Evolutionary conservation across 768 basidiomycete genomes (phyloP).

Genomic region (Porpolomopsis calyptriformis): DNA sequence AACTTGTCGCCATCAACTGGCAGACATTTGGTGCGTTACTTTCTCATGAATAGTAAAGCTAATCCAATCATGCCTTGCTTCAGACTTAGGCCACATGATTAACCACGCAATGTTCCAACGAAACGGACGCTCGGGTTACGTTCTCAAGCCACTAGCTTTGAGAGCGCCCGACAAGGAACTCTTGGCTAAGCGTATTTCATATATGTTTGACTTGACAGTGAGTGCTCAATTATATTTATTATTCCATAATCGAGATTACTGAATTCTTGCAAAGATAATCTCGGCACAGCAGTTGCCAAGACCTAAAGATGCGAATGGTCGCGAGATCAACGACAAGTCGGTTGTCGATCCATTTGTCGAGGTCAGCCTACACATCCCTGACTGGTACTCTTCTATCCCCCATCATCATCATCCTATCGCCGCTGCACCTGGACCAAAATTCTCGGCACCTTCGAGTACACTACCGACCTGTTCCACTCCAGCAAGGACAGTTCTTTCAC

Average conservation of each 20-base stretch:
- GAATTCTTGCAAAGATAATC: conserved; percentile 28
- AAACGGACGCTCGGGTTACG: conserved; percentile 83
- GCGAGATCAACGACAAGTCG: conserved; percentile 50
- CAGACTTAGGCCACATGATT: conserved; percentile 85
- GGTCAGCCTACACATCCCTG: conserved; percentile 68
- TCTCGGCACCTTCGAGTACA: conserved; percentile 5
- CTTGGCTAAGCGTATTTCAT: conserved; percentile 44
- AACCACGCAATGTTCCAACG: conserved; percentile 95
- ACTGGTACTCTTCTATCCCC: conserved; percentile 42
- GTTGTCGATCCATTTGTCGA: conserved; percentile 64
- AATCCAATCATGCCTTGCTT: neutral
- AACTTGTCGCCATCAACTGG: conserved; percentile 94
- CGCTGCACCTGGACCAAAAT: conserved; percentile 2
- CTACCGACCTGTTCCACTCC: conserved; percentile 19
- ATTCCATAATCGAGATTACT: neutral
- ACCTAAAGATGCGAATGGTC: conserved; percentile 56
- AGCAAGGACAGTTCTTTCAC: conserved; percentile 38
- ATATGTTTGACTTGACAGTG: conserved; percentile 56
- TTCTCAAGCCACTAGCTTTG: conserved; percentile 78
- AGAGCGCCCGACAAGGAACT: conserved; percentile 54
- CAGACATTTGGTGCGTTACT: conserved; percentile 76
- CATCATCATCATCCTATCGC: conserved; percentile 3
- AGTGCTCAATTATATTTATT: neutral
- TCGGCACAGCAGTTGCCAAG: conserved; percentile 89
- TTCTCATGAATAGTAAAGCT: conserved; percentile 4